Evolutionary conservation across 768 basidiomycete genomes (phyloP), one percentile per base, ranked within the genome.

Genomic region (Suillus brevipes): DNA sequence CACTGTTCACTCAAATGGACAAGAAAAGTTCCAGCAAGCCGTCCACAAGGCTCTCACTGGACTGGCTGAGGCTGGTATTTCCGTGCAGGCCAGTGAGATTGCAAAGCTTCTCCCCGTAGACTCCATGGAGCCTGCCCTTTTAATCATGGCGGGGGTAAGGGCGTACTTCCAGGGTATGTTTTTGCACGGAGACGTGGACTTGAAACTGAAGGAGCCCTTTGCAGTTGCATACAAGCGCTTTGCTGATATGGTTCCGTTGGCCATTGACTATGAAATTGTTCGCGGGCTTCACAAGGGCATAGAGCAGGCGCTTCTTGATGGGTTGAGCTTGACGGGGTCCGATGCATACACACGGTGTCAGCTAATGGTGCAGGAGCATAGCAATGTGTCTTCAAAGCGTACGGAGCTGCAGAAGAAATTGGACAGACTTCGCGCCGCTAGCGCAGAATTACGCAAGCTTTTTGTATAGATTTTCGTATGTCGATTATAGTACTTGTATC

Each of bases 111-210:
- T 87, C 4, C 81, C 84, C 0, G 64, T 78, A 0, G 87, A 89
- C 65, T 75, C 75, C 2, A 82, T 81, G 79, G 87, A 87, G 43
- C 80, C 83, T 0, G 87, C 87, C 0, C 68, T 91, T 20, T 68
- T 74, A 4, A 89, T 91, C 69, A 91, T 92, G 89, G 88, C 88
- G 0, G 83, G 86, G 63, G 88, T 90, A 1, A 80, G 88, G 6
- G 89, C 87, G 0, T 91, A 91, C 67, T 91, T 91, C 73, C 88
- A 91, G 81, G 90, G 91, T 89, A 69, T 9, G 69, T 64, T n/a
- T 37, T 53, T 42, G 47, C n/a, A 40, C 36, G 6, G 8, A 37
- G 13, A 2, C 10, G 25, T 20, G 38, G 31, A 34, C 36, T 55
- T 34, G 13, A 55, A 42, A 65, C 50, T 55, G 10, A 5, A 37